A percentile compares a stretch with the other conserved stretches of the same genome.
These are phyloP conservation scores for Phytophthora fragariae DNA, from an alignment of 352 stramenopile genomes.

Conservation along the genomic window DNA sequence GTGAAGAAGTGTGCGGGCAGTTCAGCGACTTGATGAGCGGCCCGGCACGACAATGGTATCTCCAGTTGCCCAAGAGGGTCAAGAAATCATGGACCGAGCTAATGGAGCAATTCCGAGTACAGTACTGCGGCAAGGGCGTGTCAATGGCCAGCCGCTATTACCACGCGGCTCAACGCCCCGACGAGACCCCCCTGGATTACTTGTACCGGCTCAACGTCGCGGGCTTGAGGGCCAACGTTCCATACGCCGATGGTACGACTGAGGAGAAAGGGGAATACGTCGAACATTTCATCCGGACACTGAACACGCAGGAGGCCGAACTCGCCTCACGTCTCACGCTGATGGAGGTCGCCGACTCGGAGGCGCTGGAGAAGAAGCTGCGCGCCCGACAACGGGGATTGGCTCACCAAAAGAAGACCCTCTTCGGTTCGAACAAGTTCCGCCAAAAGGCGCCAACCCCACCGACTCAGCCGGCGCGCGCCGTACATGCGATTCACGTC, in stretches of 20 bases:
- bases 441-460: constrained; percentile 5
- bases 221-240: too few relatives aligned
- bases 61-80: not conserved
- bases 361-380: constrained; percentile 10
- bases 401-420: not conserved
- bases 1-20: not conserved
- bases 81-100: constrained; percentile 14
- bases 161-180: too few relatives aligned
- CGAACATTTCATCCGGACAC: too few relatives aligned
- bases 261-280: too few relatives aligned
- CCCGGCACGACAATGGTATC: constrained; percentile 12
- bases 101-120: not conserved
- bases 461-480: not conserved
- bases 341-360: too few relatives aligned
- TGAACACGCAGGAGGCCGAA: too few relatives aligned
- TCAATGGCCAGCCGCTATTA: too few relatives aligned
- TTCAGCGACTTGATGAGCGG: constrained; percentile 26
- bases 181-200: too few relatives aligned
- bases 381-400: constrained; percentile 7
- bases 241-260: too few relatives aligned
- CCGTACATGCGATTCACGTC: not conserved
- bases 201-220: too few relatives aligned
- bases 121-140: constrained; percentile 15
- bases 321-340: not conserved
- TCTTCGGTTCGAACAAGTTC: constrained; percentile 12